phyloP scores from a whole-genome alignment of 163 green algal genomes.

The Chloroidium sp. region DNA sequence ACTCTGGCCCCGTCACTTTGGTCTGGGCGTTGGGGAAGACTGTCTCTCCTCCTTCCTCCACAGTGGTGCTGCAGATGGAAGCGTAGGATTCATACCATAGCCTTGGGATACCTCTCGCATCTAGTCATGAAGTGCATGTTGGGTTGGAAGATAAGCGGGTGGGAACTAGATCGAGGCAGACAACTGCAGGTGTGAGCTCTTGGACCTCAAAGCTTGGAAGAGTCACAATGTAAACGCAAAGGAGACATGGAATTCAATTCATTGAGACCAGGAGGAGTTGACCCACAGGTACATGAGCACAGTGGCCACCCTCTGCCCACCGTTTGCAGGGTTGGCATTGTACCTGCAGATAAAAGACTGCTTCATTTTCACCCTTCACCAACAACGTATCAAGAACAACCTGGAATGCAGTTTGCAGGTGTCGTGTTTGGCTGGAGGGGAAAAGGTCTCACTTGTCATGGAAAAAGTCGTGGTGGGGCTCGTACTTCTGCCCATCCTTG shows the following conservation, averaged over 20 bases:
- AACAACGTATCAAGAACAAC: background rate
- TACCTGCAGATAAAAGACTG: conserved; percentile 1
- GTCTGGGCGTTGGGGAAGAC: conserved; percentile 32
- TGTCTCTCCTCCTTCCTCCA: conserved; percentile 49
- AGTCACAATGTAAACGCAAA: too few species aligned
- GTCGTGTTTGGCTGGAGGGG: background rate
- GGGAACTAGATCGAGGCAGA: background rate
- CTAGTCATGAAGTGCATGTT: background rate
- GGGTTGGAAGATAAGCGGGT: background rate
- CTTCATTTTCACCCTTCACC: background rate
- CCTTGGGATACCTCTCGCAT: background rate
- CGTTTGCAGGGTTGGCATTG: conserved; percentile 53
- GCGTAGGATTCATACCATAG: background rate
- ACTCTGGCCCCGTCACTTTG: conserved; percentile 21
- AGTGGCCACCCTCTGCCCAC: conserved; percentile 77
- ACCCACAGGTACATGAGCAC: conserved; percentile 74
- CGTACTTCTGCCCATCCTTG: conserved; percentile 24
- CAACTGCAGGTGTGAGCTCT: too few species aligned
- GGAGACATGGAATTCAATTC: too few species aligned
- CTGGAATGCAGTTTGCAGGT: too few species aligned
- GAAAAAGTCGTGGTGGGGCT: conserved; percentile 32
- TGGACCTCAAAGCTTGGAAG: too few species aligned
- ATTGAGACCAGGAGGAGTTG: too few species aligned
- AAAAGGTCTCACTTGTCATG: conserved; percentile 11
- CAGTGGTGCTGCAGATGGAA: conserved; percentile 15